Conservation (phyloP, 2,329 filamentous ascomycete genomes). For the Xenoacremonium recifei region DNA sequence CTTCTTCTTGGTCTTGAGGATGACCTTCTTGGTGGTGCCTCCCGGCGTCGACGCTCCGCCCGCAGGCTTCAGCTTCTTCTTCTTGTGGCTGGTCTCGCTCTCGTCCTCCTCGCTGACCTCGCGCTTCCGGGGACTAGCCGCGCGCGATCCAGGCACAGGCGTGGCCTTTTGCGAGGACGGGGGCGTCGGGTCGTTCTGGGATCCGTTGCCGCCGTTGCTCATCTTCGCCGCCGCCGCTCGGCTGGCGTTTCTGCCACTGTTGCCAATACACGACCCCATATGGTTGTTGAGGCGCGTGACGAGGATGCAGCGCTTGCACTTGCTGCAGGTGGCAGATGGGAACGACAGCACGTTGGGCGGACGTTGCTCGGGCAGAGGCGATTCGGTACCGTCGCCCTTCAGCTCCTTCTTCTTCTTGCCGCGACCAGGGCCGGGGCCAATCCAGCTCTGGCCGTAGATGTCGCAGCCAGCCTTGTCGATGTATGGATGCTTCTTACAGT, state of each 20-base stretch:
- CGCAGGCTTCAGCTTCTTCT: slow-evolving; percentile 55
- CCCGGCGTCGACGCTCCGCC: no score
- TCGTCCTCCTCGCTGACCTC: slow-evolving; percentile 57
- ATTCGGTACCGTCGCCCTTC: slow-evolving; percentile 48
- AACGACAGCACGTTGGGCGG: slow-evolving; percentile 63
- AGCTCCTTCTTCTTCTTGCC: slow-evolving; percentile 79
- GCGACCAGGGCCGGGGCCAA: slow-evolving; percentile 65
- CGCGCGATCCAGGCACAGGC: slow-evolving; percentile 53
- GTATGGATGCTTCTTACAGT: slow-evolving; percentile 78
- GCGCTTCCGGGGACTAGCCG: slow-evolving; percentile 55
- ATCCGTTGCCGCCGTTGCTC: slow-evolving; percentile 57
- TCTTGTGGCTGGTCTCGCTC: slow-evolving; percentile 52
- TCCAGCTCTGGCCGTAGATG: slow-evolving; percentile 81
- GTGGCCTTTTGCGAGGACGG: slow-evolving; percentile 64
- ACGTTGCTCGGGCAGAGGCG: slow-evolving; percentile 50
- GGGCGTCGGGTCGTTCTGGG: slow-evolving; percentile 55
- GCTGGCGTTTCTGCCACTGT: slow-evolving; percentile 62
- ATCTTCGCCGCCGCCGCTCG: slow-evolving; percentile 63
- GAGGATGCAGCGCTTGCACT: slow-evolving; percentile 64
- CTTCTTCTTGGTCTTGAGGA: slow-evolving; percentile 59
- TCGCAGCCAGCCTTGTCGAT: slow-evolving; percentile 75
- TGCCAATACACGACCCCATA: slow-evolving; percentile 67
- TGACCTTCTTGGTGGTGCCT: slow-evolving; percentile 55
- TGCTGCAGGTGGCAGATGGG: slow-evolving; percentile 65
- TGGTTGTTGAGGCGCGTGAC: slow-evolving; percentile 66